Conservation (phyloP, 2,329 filamentous ascomycete genomes). For the Diaporthe citriasiana region DNA sequence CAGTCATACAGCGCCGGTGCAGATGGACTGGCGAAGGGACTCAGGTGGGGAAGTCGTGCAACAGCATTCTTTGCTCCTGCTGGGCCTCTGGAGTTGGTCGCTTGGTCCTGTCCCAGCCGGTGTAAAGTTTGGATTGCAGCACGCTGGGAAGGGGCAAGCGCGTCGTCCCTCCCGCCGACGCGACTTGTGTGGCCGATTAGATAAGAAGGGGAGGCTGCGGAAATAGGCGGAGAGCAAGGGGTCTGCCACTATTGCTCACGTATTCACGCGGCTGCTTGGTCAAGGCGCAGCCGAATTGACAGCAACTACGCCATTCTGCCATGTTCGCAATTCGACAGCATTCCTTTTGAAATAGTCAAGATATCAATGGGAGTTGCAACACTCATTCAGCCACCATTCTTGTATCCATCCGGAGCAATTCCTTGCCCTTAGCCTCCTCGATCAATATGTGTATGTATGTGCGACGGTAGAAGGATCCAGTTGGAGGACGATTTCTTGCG, state of each 20-base stretch:
- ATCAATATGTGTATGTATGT: background rate
- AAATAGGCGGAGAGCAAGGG: background rate
- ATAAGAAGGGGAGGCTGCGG: conserved; percentile 16
- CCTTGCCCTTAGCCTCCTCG: background rate
- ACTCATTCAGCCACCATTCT: background rate
- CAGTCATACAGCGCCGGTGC: conserved; percentile 46
- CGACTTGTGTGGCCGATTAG: conserved; percentile 31
- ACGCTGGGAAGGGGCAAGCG: conserved; percentile 10
- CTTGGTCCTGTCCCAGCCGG: conserved; percentile 15
- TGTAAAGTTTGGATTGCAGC: conserved; percentile 19
- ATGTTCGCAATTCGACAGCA: background rate
- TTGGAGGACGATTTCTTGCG: background rate
- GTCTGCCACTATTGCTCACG: background rate
- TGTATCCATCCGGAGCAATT: background rate
- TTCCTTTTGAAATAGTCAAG: background rate
- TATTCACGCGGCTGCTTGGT: background rate
- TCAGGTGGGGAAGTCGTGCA: conserved; percentile 33
- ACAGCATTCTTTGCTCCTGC: conserved; percentile 22
- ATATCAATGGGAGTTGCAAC: background rate
- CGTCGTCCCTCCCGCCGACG: conserved; percentile 18
- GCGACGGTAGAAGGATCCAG: background rate
- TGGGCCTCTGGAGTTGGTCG: conserved; percentile 31
- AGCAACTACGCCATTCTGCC: background rate
- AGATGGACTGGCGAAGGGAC: conserved; percentile 22
- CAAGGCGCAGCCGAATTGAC: conserved; percentile 9